A percentile compares a stretch with the other conserved stretches of the same genome.
These are phyloP conservation scores for Candida montana DNA, from an alignment of 805 yeast genomes.

Conservation along the genomic window DNA sequence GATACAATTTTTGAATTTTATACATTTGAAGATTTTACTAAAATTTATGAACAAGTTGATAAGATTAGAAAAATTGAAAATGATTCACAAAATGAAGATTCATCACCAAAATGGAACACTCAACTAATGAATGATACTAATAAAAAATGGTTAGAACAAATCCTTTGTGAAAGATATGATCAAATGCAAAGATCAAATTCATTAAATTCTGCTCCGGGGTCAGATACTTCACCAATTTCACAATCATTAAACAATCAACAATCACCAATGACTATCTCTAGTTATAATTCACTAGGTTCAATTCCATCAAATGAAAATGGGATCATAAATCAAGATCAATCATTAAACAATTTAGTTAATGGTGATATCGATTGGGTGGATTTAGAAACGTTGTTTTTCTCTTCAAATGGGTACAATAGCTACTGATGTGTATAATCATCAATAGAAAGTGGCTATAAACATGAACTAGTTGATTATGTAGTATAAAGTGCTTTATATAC, in stretches of 20 bases:
- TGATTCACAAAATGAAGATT: not conserved
- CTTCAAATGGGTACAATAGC: not conserved
- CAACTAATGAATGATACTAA: constrained; percentile 14
- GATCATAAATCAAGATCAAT: not conserved
- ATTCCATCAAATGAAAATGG: not conserved
- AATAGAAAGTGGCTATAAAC: too few species aligned
- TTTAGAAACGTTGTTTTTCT: not conserved
- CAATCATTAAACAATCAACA: not conserved
- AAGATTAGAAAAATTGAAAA: constrained; percentile 9
- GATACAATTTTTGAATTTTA: constrained; percentile 18
- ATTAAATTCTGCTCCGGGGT: not conserved
- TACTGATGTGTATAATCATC: too few species aligned
- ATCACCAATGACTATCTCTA: too few species aligned
- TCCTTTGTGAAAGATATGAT: constrained; percentile 1
- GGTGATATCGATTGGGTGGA: constrained; percentile 1
- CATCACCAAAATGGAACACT: constrained; percentile 5
- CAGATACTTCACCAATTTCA: not conserved
- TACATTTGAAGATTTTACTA: constrained; percentile 10
- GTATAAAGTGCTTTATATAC: too few species aligned
- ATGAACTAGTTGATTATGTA: too few species aligned
- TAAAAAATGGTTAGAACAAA: constrained; percentile 21
- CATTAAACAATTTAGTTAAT: constrained; percentile 1
- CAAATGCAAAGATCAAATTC: not conserved
- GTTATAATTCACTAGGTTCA: too few species aligned
- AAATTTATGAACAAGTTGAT: constrained; percentile 5